A percentile compares a stretch with the other conserved stretches of the same genome.
These are phyloP conservation scores for Saccharomycopsis fermentans DNA, from an alignment of 805 yeast genomes.

Conservation along the genomic window DNA sequence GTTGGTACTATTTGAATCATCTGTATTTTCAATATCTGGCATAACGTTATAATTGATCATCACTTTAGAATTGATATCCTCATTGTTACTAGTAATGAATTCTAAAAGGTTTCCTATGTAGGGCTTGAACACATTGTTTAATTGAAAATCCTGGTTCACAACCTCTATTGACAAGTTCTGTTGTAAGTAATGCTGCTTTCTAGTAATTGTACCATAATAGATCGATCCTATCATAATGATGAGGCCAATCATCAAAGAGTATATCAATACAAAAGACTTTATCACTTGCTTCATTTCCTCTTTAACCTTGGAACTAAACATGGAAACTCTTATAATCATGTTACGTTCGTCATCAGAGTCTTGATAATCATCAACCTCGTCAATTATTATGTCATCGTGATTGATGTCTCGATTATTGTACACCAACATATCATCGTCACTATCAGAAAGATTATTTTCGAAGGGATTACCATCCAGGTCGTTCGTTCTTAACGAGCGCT, in stretches of 20 bases:
- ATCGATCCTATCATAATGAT: slow-evolving; percentile 14
- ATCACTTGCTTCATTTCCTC: slow-evolving; percentile 9
- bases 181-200: slow-evolving; percentile 8
- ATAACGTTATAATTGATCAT: slow-evolving; percentile 4
- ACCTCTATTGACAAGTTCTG: slow-evolving; percentile 7
- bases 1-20: not conserved
- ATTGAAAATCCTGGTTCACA: slow-evolving; percentile 11
- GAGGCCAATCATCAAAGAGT: slow-evolving; percentile 12
- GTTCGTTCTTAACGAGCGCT: not conserved
- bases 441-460: slow-evolving; percentile 1
- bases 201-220: slow-evolving; percentile 12
- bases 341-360: not conserved
- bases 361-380: not conserved
- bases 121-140: slow-evolving; percentile 7
- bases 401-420: not conserved
- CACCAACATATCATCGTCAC: not conserved
- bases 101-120: slow-evolving; percentile 8
- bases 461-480: not conserved
- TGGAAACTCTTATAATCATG: slow-evolving; percentile 4
- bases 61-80: slow-evolving; percentile 6
- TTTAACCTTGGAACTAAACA: slow-evolving; percentile 12
- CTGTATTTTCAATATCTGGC: not conserved
- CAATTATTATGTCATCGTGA: not conserved
- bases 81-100: slow-evolving; percentile 10
- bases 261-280: slow-evolving; percentile 12